Evolutionary conservation across 768 basidiomycete species (phyloP).

Genomic region (Serendipita sp.): DNA sequence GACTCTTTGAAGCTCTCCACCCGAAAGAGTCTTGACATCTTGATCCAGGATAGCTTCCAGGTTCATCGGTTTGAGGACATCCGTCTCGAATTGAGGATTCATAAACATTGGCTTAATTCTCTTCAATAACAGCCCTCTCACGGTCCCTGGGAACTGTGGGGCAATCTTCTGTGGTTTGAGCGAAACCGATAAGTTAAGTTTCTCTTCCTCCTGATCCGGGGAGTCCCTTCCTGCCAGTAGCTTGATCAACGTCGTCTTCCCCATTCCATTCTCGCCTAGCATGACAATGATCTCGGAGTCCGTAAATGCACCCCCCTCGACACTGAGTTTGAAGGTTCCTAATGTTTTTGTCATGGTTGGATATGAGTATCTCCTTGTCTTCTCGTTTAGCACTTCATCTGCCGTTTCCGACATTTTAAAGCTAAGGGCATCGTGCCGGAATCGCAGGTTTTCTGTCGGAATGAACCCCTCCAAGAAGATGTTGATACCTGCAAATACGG

Average conservation of each 20-base stretch:
- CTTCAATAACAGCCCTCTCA: slow-evolving; percentile 86
- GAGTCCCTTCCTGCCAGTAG: slow-evolving; percentile 74
- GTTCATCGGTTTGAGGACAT: slow-evolving; percentile 95
- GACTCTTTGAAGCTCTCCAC: slow-evolving; percentile 95
- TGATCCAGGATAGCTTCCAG: slow-evolving; percentile 92
- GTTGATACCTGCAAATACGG: slow-evolving; percentile 61
- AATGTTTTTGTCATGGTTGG: slow-evolving; percentile 96
- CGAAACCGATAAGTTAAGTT: slow-evolving; percentile 71
- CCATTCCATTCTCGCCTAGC: slow-evolving; percentile 97
- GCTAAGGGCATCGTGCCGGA: slow-evolving; percentile 85
- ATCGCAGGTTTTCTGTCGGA: slow-evolving; percentile 95
- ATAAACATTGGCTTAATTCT: slow-evolving; percentile 91
- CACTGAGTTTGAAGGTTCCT: slow-evolving; percentile 87
- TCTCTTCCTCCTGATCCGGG: slow-evolving; percentile 73
- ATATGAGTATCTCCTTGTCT: slow-evolving; percentile 80
- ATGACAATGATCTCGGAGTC: slow-evolving; percentile 99
- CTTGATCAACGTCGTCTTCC: slow-evolving; percentile 96
- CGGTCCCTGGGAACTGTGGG: slow-evolving; percentile 93
- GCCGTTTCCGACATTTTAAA: slow-evolving; percentile 98
- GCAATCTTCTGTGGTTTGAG: slow-evolving; percentile 98
- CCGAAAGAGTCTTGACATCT: slow-evolving; percentile 93
- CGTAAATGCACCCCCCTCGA: slow-evolving; percentile 82
- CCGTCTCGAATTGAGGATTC: slow-evolving; percentile 99
- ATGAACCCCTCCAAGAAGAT: slow-evolving; percentile 99
- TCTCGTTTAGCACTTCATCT: slow-evolving; percentile 75